A percentile compares a stretch with the other conserved stretches of the same genome.
Evolutionary conservation across 192 early-diverging fungal species (phyloP).

Genomic region (Neocallimastix lanati): DNA sequence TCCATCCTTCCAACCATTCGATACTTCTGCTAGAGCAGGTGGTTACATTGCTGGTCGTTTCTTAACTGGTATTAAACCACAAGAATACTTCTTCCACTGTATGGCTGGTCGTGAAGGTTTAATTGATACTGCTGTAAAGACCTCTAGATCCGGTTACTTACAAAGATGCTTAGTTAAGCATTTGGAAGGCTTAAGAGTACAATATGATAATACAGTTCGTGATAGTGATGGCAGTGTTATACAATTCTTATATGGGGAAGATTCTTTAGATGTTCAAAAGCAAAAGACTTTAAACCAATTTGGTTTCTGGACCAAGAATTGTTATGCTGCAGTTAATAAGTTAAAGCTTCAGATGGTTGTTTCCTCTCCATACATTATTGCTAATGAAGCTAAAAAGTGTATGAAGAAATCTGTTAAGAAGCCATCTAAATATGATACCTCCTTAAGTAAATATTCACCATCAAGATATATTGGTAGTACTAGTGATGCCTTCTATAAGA

Average conservation of each 20-base stretch:
- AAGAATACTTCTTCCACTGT: slow-evolving; percentile 72
- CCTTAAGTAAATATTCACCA: slow-evolving; percentile 64
- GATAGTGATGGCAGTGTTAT: slow-evolving; percentile 84
- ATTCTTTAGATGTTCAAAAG: slow-evolving; percentile 88
- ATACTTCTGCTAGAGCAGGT: slow-evolving; percentile 75
- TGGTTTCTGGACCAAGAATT: slow-evolving; percentile 87
- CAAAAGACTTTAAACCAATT: slow-evolving; percentile 77
- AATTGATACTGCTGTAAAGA: slow-evolving; percentile 99
- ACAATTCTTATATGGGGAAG: slow-evolving; percentile 98
- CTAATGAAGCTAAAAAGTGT: slow-evolving; percentile 47
- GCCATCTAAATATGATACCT: slow-evolving; percentile 26
- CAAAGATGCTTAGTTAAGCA: slow-evolving; percentile 99
- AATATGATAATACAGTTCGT: slow-evolving; percentile 95
- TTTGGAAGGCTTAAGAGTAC: slow-evolving; percentile 80
- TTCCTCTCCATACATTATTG: slow-evolving; percentile 34
- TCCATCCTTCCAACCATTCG: slow-evolving; percentile 83
- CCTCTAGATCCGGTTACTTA: slow-evolving; percentile 92
- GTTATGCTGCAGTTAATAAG: slow-evolving; percentile 55
- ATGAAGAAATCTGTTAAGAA: slow-evolving; percentile 63
- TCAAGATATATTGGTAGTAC: slow-evolving; percentile 70
- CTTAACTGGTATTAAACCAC: slow-evolving; percentile 95
- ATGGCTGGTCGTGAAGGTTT: slow-evolving; percentile 99
- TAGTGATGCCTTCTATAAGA: slow-evolving; percentile 36
- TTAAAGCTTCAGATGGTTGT: slow-evolving; percentile 54
- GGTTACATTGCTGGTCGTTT: slow-evolving; percentile 95